Evolutionary conservation across 2,329 filamentous ascomycete genomes (phyloP).

Genomic region (Trichoderma sp.): DNA sequence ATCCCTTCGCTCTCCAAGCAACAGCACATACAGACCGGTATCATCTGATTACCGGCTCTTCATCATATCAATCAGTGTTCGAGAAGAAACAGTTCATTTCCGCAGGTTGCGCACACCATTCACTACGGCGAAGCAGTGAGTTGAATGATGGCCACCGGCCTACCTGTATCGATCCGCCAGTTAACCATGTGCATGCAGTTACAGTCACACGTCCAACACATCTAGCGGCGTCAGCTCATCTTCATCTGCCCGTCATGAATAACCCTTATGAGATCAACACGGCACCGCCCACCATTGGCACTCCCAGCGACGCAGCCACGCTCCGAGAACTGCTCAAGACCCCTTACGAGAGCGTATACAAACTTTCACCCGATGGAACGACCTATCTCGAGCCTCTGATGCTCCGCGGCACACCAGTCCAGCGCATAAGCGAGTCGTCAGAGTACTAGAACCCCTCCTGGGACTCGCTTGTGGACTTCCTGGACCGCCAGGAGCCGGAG

Average conservation of each 20-base stretch:
- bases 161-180: not conserved
- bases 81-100: not conserved
- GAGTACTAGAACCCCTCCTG: conserved; percentile 40
- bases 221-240: too few species aligned
- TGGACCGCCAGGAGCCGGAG: conserved; percentile 36
- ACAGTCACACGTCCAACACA: too few species aligned
- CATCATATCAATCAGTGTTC: not conserved
- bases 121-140: too few species aligned
- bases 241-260: not conserved
- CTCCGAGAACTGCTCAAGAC: conserved; percentile 1
- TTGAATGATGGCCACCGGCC: too few species aligned
- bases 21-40: too few species aligned
- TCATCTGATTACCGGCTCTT: too few species aligned
- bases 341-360: conserved; percentile 13
- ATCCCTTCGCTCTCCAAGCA: too few species aligned
- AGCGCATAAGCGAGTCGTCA: conserved; percentile 36
- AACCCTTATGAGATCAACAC: not conserved
- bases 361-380: conserved; percentile 30
- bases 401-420: conserved; percentile 37
- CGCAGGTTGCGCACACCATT: too few species aligned
- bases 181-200: not conserved
- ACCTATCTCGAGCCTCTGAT: conserved; percentile 34
- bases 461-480: conserved; percentile 37
- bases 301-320: not conserved
- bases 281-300: not conserved